Percentiles rank a stretch among this genome's conserved stretches.
Conservation (phyloP, 805 yeast genomes). For the Candida ovalis region DNA sequence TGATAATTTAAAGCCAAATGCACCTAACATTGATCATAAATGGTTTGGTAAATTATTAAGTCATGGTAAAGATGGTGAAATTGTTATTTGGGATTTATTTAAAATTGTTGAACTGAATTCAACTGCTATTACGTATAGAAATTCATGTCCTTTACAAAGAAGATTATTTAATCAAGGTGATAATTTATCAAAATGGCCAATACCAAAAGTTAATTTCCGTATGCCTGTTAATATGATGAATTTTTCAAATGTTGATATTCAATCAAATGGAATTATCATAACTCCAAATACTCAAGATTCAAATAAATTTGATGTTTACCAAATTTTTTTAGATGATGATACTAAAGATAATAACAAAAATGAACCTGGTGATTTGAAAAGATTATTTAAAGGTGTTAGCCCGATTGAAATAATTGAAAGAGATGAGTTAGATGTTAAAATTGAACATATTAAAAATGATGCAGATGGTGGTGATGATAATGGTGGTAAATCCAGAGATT, state of each 20-base stretch:
- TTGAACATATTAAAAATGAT: slow-evolving; percentile 13
- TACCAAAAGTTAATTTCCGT: slow-evolving; percentile 34
- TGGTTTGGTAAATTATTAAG: slow-evolving; percentile 47
- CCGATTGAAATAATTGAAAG: slow-evolving; percentile 23
- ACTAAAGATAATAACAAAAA: not conserved
- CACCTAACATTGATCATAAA: slow-evolving; percentile 21
- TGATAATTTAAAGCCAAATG: not conserved
- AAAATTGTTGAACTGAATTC: slow-evolving; percentile 12
- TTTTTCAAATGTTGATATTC: slow-evolving; percentile 59
- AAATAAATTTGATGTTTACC: slow-evolving; percentile 60
- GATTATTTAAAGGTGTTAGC: slow-evolving; percentile 35
- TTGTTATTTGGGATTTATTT: slow-evolving; percentile 43
- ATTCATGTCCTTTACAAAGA: slow-evolving; percentile 15
- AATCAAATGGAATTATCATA: slow-evolving; percentile 29
- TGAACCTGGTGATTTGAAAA: slow-evolving; percentile 13
- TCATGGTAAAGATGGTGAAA: slow-evolving; percentile 64
- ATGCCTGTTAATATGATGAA: slow-evolving; percentile 73
- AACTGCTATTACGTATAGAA: slow-evolving; percentile 13
- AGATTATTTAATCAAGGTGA: slow-evolving; percentile 18
- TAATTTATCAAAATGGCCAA: slow-evolving; percentile 14
- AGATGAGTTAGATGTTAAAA: slow-evolving; percentile 21
- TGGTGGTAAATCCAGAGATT: slow-evolving; percentile 26
- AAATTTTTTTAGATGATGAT: slow-evolving; percentile 20
- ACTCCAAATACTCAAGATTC: slow-evolving; percentile 67
- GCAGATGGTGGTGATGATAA: slow-evolving; percentile 11